These are phyloP conservation scores for Blastocystis sp. DNA, from an alignment of 352 stramenopile species.

Conservation along the genomic window DNA sequence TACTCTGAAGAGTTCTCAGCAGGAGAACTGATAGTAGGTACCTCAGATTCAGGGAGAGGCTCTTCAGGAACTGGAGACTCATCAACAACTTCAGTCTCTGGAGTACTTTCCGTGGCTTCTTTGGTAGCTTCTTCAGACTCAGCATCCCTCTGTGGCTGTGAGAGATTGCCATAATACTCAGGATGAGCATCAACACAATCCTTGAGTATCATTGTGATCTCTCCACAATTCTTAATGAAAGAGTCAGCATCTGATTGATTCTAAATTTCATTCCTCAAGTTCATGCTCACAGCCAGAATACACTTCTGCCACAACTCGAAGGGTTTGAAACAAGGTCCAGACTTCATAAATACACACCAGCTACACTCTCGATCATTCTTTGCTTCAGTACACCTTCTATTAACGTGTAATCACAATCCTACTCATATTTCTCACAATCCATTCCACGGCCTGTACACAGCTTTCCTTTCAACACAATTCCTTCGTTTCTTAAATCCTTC, in stretches of 20 bases:
- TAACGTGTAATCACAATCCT: neutral
- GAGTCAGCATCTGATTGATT: constrained; percentile 65
- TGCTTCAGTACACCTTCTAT: constrained; percentile 53
- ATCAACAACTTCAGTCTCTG: neutral
- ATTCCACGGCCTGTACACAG: constrained; percentile 43
- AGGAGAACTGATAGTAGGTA: neutral
- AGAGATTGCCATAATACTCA: constrained; percentile 78
- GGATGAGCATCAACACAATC: constrained; percentile 78
- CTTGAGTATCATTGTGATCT: constrained; percentile 73
- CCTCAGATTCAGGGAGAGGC: neutral
- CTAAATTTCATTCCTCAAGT: neutral
- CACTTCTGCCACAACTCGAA: constrained; percentile 77
- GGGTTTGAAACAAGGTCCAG: constrained; percentile 73
- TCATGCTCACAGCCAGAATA: constrained; percentile 68
- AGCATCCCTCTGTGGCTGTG: constrained; percentile 65
- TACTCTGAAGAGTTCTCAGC: neutral
- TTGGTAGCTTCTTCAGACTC: constrained; percentile 4
- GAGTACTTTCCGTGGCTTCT: neutral
- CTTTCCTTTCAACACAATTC: constrained; percentile 16
- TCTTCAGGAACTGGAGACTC: neutral
- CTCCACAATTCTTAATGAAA: constrained; percentile 75
- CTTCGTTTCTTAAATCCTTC: constrained; percentile 19
- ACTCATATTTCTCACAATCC: constrained; percentile 8
- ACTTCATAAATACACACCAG: constrained; percentile 83
- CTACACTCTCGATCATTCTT: constrained; percentile 74